These are phyloP conservation scores for Penicillium sp. DNA, from an alignment of 2,329 filamentous ascomycete genomes.

Conservation along the genomic window DNA sequence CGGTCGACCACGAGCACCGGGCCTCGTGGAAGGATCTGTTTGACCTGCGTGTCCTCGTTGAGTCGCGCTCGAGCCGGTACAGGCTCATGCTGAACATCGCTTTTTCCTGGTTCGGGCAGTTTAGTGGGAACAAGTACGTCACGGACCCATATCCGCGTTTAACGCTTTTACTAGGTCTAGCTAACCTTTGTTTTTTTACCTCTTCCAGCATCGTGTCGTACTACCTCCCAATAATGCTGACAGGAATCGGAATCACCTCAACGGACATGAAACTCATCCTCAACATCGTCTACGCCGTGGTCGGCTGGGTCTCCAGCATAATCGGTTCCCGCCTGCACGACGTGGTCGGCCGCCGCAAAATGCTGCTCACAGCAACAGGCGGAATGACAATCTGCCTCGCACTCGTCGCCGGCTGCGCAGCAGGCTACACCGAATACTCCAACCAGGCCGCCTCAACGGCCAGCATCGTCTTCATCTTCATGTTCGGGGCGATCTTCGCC, in stretches of 20 bases:
- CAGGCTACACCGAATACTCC: constrained; percentile 12
- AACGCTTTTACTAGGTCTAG: too few relatives aligned
- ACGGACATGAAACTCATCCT: constrained; percentile 14
- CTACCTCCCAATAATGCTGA: constrained; percentile 16
- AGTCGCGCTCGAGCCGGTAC: constrained; percentile 17
- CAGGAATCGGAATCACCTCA: constrained; percentile 11
- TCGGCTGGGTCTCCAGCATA: constrained; percentile 13
- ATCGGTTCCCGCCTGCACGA: constrained; percentile 19
- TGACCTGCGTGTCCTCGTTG: constrained; percentile 15
- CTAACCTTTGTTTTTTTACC: background rate
- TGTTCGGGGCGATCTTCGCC: constrained; percentile 57
- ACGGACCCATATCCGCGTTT: background rate
- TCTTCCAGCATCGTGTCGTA: constrained; percentile 14
- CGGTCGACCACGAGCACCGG: constrained; percentile 28
- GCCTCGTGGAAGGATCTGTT: constrained; percentile 14
- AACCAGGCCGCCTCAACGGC: constrained; percentile 39
- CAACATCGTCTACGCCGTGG: constrained; percentile 18
- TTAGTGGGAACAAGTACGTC: constrained; percentile 18
- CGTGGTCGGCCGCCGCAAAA: constrained; percentile 17
- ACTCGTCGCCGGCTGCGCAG: constrained; percentile 15
- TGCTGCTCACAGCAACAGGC: constrained; percentile 14
- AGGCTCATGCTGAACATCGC: constrained; percentile 18
- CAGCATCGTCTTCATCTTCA: constrained; percentile 57
- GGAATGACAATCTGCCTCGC: constrained; percentile 20
- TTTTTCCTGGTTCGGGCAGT: constrained; percentile 19